Percentiles rank a stretch among this genome's conserved stretches.
phyloP scores from a whole-genome alignment of 2,329 filamentous ascomycete species.

The Periconia sp. region DNA sequence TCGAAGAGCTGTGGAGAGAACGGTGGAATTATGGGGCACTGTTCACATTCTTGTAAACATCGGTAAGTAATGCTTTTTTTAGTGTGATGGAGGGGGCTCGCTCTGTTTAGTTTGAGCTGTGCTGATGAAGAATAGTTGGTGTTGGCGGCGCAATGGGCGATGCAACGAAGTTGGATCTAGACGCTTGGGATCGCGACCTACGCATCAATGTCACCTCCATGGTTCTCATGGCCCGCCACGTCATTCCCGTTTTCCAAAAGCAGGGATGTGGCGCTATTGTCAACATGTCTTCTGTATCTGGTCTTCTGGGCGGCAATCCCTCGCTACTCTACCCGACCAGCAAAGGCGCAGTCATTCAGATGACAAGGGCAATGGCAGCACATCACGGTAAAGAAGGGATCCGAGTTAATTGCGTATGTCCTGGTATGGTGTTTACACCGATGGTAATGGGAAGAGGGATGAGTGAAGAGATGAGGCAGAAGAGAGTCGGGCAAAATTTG shows the following conservation, averaged over 20 bases:
- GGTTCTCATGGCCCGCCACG: slow-evolving; percentile 78
- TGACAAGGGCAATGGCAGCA: slow-evolving; percentile 75
- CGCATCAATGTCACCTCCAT: slow-evolving; percentile 78
- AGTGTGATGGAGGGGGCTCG: not conserved
- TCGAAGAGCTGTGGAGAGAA: slow-evolving; percentile 68
- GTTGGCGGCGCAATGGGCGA: slow-evolving; percentile 62
- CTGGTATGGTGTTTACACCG: slow-evolving; percentile 59
- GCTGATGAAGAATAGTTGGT: slow-evolving; percentile 44
- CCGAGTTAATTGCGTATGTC: slow-evolving; percentile 73
- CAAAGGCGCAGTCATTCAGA: slow-evolving; percentile 76
- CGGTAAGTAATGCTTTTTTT: slow-evolving; percentile 31
- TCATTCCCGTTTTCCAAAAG: slow-evolving; percentile 71
- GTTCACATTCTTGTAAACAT: slow-evolving; percentile 78
- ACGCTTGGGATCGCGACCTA: slow-evolving; percentile 62
- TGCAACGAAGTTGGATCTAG: slow-evolving; percentile 60
- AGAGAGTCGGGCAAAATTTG: slow-evolving; percentile 29
- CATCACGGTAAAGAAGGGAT: slow-evolving; percentile 73
- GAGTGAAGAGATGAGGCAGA: slow-evolving; percentile 31
- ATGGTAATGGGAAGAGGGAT: slow-evolving; percentile 30
- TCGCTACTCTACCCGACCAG: slow-evolving; percentile 78
- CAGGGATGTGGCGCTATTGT: slow-evolving; percentile 71
- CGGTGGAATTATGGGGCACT: slow-evolving; percentile 65
- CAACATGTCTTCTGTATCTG: slow-evolving; percentile 81
- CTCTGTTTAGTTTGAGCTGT: not conserved
- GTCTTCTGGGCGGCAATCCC: slow-evolving; percentile 72